Conservation (phyloP, 106 monocot species). For the Posidonia australis region DNA sequence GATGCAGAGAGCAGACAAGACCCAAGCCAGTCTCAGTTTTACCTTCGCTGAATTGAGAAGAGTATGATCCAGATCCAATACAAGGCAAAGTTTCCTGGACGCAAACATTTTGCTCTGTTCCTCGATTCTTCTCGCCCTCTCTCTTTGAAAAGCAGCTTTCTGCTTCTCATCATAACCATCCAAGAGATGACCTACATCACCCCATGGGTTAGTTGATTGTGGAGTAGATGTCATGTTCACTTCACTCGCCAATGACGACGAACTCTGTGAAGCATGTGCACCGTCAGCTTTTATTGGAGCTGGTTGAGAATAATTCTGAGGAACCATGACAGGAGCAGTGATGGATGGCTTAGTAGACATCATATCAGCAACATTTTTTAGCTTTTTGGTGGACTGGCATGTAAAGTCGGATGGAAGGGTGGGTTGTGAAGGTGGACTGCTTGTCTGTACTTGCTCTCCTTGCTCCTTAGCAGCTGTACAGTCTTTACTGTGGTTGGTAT, state of each 20-base stretch:
- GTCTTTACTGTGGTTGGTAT: conserved; percentile 19
- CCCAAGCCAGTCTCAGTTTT: neutral
- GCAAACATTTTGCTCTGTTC: conserved; percentile 95
- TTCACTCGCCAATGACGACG: conserved; percentile 9
- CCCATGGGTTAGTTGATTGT: conserved; percentile 36
- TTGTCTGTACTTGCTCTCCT: conserved; percentile 30
- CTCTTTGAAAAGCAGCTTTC: conserved; percentile 77
- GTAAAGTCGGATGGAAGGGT: conserved; percentile 10
- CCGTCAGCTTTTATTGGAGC: conserved; percentile 13
- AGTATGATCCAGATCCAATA: conserved; percentile 96
- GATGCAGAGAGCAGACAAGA: neutral
- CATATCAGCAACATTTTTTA: conserved; percentile 19
- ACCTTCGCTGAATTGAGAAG: conserved; percentile 99
- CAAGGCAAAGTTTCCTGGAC: conserved; percentile 54
- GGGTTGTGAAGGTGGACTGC: conserved; percentile 15
- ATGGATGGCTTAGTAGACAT: conserved; percentile 11
- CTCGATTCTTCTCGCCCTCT: conserved; percentile 85
- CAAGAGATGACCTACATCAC: conserved; percentile 74
- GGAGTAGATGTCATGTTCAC: conserved; percentile 6
- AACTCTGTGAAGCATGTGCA: conserved; percentile 19
- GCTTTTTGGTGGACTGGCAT: conserved; percentile 23
- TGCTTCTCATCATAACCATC: conserved; percentile 88
- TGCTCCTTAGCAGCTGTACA: conserved; percentile 17
- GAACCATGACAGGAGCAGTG: neutral
- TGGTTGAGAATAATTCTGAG: conserved; percentile 17